phyloP scores from a whole-genome alignment of 1,139 yeast species.

The Scheffersomyces lignicola region DNA sequence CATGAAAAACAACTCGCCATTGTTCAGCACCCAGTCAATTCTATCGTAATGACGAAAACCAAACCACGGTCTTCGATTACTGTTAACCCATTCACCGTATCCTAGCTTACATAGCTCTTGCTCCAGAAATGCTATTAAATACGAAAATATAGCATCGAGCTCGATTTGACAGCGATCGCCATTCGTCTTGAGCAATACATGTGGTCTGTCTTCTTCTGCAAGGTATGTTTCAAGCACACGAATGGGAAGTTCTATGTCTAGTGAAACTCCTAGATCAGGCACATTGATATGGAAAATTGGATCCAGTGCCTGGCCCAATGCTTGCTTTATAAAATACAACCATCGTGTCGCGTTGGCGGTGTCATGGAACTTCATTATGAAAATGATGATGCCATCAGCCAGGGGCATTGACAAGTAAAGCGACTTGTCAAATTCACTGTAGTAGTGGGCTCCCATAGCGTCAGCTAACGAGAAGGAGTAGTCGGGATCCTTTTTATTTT shows the following conservation, averaged over 20 bases:
- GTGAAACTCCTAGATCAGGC: conserved; percentile 50
- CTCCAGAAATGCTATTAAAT: conserved; percentile 25
- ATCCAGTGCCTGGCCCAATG: conserved; percentile 30
- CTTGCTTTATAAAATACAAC: conserved; percentile 57
- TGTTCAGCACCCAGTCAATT: conserved; percentile 70
- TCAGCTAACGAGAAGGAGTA: conserved; percentile 20
- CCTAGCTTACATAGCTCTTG: conserved; percentile 9
- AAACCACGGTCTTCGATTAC: conserved; percentile 39
- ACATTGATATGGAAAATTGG: conserved; percentile 38
- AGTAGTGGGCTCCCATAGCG: conserved; percentile 46
- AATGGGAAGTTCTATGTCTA: conserved; percentile 44
- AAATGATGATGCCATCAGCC: conserved; percentile 32
- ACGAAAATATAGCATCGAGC: conserved; percentile 34
- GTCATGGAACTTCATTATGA: conserved; percentile 57
- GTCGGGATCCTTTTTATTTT: conserved; percentile 24
- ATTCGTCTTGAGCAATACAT: conserved; percentile 10
- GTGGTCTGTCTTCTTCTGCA: background rate
- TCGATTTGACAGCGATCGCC: conserved; percentile 35
- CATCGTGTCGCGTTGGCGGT: conserved; percentile 56
- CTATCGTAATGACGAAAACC: conserved; percentile 70
- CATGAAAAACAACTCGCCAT: conserved; percentile 43
- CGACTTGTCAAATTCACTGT: conserved; percentile 69
- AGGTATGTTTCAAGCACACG: conserved; percentile 4
- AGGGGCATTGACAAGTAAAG: conserved; percentile 50
- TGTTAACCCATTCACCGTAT: background rate